phyloP scores from a whole-genome alignment of 345 rosid genomes.

The Combretum micranthum region DNA sequence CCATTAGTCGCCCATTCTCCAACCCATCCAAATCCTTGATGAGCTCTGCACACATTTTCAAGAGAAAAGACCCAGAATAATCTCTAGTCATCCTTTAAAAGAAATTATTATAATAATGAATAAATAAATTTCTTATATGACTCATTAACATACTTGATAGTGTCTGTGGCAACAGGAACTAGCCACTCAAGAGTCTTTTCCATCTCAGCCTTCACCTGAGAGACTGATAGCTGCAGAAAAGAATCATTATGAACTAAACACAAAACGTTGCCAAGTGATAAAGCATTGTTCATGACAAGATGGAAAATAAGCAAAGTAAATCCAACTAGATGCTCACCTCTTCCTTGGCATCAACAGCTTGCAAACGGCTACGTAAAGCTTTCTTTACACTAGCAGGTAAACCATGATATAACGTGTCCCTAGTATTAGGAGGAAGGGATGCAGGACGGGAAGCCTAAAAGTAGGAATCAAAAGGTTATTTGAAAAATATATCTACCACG shows the following conservation, averaged over 20 bases:
- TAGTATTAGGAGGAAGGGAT: slow-evolving; percentile 64
- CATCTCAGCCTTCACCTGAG: slow-evolving; percentile 82
- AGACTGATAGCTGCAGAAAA: slow-evolving; percentile 56
- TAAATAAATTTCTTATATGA: neutral
- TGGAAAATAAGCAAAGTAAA: neutral
- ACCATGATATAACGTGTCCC: slow-evolving; percentile 71
- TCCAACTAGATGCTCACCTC: slow-evolving; percentile 36
- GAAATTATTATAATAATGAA: neutral
- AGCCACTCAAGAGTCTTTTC: slow-evolving; percentile 90
- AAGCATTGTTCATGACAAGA: neutral
- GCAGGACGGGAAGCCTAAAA: slow-evolving; percentile 71
- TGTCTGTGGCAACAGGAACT: slow-evolving; percentile 70
- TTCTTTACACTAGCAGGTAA: slow-evolving; percentile 64
- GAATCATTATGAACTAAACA: neutral
- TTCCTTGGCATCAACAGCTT: slow-evolving; percentile 40
- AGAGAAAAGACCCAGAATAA: slow-evolving; percentile 6
- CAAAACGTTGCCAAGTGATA: neutral
- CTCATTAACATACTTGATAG: slow-evolving; percentile 58
- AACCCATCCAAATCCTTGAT: slow-evolving; percentile 99
- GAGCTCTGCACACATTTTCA: slow-evolving; percentile 50
- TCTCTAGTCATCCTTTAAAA: neutral
- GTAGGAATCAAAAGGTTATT: neutral
- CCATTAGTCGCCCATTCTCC: slow-evolving; percentile 98
- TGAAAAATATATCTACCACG: neutral
- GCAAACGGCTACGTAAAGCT: slow-evolving; percentile 55